Evolutionary conservation across 2,329 filamentous ascomycete genomes (phyloP).

Genomic region (Ophiostoma triangulosporum): DNA sequence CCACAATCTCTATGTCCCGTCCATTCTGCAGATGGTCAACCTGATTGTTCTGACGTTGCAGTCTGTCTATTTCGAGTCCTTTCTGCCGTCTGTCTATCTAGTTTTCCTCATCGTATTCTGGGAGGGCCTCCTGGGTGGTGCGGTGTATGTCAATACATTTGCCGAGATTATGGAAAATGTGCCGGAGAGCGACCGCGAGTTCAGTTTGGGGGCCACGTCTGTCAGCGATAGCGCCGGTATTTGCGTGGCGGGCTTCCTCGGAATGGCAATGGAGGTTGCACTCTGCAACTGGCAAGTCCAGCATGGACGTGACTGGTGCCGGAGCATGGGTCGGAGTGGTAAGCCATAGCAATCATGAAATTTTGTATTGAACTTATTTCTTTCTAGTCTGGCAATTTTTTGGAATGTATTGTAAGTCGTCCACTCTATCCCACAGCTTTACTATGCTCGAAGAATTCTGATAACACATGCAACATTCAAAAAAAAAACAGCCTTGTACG

Average conservation of each 20-base stretch:
- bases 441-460: no score
- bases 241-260: conserved; percentile 71
- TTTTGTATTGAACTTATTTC: no score
- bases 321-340: conserved; percentile 31
- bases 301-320: conserved; percentile 67
- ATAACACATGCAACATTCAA: no score
- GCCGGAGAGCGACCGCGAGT: conserved; percentile 66
- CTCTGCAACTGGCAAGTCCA: conserved; percentile 74
- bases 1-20: conserved; percentile 67
- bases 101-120: conserved; percentile 79
- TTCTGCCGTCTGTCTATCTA: conserved; percentile 76
- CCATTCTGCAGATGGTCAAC: conserved; percentile 70
- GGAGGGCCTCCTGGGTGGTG: conserved; percentile 82
- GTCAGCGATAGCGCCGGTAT: conserved; percentile 89
- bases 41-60: conserved; percentile 61
- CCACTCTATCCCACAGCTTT: no score
- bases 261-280: conserved; percentile 68
- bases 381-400: no score
- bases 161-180: conserved; percentile 84
- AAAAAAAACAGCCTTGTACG: no score
- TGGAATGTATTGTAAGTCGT: no score
- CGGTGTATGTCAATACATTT: conserved; percentile 94
- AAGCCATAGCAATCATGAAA: no score
- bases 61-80: conserved; percentile 50
- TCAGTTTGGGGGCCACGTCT: conserved; percentile 77